Evolutionary conservation across 345 rosid genomes (phyloP).

Genomic region (Aquilaria malaccensis): DNA sequence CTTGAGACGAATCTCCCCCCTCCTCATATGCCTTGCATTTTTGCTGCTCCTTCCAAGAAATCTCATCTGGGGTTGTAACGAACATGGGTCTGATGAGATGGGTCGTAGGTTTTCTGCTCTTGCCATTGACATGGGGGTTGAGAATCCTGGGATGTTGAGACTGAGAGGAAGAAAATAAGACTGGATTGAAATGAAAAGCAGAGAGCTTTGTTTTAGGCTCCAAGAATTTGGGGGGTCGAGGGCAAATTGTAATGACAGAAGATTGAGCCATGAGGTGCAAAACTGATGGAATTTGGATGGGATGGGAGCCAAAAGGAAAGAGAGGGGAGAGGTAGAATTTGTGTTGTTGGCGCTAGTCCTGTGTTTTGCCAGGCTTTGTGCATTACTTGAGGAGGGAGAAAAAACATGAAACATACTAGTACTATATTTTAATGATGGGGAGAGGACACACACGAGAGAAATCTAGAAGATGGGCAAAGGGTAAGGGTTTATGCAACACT

Average conservation of each 20-base stretch:
- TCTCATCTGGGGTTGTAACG: conserved; percentile 22
- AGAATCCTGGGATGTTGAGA: not conserved
- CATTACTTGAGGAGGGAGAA: not conserved
- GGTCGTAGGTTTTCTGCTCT: conserved; percentile 15
- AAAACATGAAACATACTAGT: not conserved
- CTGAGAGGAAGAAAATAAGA: not conserved
- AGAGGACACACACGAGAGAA: not conserved
- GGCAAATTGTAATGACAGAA: not conserved
- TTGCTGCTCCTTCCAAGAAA: conserved; percentile 24
- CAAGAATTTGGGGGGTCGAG: conserved; percentile 13
- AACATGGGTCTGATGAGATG: conserved; percentile 19
- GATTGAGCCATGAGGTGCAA: too few species aligned
- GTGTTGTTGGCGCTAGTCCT: too few species aligned
- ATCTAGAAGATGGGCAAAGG: conserved; percentile 10
- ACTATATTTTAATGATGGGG: not conserved
- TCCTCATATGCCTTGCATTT: conserved; percentile 16
- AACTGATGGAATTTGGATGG: too few species aligned
- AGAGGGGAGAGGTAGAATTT: too few species aligned
- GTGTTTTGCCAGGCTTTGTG: not conserved
- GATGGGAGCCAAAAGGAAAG: too few species aligned
- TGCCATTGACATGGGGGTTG: conserved; percentile 11
- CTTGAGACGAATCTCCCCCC: conserved; percentile 24
- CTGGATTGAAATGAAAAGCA: conserved; percentile 4
- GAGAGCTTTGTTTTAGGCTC: conserved; percentile 1
- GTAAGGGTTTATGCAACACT: not conserved